phyloP scores from a whole-genome alignment of 2,329 filamentous ascomycete genomes.

The Aciculosporium take region DNA sequence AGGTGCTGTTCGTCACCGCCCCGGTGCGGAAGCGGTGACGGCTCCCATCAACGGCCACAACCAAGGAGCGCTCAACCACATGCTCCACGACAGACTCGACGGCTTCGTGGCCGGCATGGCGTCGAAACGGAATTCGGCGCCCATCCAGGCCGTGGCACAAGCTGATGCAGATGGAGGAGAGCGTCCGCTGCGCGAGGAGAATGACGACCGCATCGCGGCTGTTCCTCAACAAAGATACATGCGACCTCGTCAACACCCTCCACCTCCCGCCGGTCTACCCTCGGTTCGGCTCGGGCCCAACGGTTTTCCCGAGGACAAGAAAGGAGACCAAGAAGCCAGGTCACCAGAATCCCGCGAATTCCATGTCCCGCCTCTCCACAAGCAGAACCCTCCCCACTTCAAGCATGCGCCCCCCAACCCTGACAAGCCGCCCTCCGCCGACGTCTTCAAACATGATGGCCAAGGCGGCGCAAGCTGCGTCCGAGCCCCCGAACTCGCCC shows the following conservation, averaged over 20 bases:
- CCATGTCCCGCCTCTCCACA: conserved; percentile 42
- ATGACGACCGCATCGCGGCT: conserved; percentile 73
- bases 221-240: conserved; percentile 57
- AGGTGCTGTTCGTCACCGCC: conserved; percentile 35
- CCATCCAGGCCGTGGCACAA: conserved; percentile 68
- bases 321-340: conserved; percentile 13
- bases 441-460: conserved; percentile 8
- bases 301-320: conserved; percentile 28
- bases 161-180: conserved; percentile 67
- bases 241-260: conserved; percentile 32
- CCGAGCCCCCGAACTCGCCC: conserved; percentile 40
- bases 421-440: conserved; percentile 11
- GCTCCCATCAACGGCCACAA: conserved; percentile 25
- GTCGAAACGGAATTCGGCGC: conserved; percentile 69
- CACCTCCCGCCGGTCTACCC: conserved; percentile 11
- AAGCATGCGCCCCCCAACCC: conserved; percentile 36
- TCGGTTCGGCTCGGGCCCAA: conserved; percentile 7
- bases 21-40: conserved; percentile 27
- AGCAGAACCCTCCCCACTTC: conserved; percentile 40
- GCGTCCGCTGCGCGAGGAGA: conserved; percentile 62
- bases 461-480: conserved; percentile 17
- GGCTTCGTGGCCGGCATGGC: conserved; percentile 78
- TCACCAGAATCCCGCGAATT: conserved; percentile 26
- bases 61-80: conserved; percentile 50
- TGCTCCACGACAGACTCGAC: conserved; percentile 77